These are phyloP conservation scores for Quercus lobata DNA, from an alignment of 331 rosid species.

Conservation along the genomic window DNA sequence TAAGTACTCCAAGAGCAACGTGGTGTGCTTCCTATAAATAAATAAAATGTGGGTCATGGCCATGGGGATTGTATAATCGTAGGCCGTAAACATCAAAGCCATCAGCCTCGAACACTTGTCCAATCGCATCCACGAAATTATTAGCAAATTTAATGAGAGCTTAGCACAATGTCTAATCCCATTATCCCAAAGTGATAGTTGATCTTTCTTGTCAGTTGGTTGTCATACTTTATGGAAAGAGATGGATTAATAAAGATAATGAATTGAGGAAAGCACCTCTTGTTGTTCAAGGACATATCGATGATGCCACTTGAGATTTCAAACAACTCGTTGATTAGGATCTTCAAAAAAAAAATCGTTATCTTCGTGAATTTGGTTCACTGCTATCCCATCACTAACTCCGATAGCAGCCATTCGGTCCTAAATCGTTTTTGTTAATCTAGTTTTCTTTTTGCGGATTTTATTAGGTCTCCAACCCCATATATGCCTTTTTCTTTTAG, in stretches of 20 bases:
- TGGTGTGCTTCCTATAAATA: slow-evolving; percentile 40
- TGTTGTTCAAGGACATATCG: slow-evolving; percentile 29
- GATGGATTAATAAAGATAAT: slow-evolving; percentile 21
- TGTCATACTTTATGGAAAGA: slow-evolving; percentile 30
- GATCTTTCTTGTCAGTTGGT: slow-evolving; percentile 46
- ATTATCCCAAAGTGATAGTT: slow-evolving; percentile 38
- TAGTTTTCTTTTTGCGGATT: background rate
- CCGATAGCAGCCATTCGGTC: too few species aligned
- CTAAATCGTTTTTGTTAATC: background rate
- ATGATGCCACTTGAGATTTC: slow-evolving; percentile 24
- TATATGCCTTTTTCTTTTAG: too few species aligned
- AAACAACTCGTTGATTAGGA: slow-evolving; percentile 14
- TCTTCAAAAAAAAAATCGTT: slow-evolving; percentile 6
- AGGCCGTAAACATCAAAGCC: slow-evolving; percentile 18
- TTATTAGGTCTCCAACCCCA: background rate
- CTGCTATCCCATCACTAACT: slow-evolving; percentile 17
- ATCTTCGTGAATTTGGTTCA: slow-evolving; percentile 12
- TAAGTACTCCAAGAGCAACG: slow-evolving; percentile 18
- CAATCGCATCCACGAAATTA: slow-evolving; percentile 16
- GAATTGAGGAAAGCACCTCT: background rate
- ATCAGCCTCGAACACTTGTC: slow-evolving; percentile 26
- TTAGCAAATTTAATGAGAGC: slow-evolving; percentile 19
- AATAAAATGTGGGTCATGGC: slow-evolving; percentile 31
- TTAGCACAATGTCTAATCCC: slow-evolving; percentile 39
- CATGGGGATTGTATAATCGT: slow-evolving; percentile 16